phyloP scores from a whole-genome alignment of 257 asterid genomes.

The Leptodermis oblonga region DNA sequence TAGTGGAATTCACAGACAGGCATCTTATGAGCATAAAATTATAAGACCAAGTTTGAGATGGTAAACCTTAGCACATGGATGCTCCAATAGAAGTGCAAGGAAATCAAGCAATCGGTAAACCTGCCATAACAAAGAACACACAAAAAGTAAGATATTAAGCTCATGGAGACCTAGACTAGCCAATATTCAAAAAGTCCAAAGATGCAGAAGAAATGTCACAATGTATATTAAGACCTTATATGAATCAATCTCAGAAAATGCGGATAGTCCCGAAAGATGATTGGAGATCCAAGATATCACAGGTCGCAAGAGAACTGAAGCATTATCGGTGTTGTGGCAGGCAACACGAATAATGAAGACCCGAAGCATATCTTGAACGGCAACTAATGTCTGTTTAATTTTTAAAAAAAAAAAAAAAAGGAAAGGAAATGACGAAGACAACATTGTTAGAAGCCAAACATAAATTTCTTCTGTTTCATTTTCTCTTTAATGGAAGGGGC shows the following conservation, averaged over 20 bases:
- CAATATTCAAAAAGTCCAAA: not conserved
- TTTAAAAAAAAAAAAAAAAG: not conserved
- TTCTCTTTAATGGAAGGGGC: not conserved
- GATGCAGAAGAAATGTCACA: not conserved
- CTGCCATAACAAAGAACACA: constrained; percentile 31
- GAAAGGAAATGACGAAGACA: constrained; percentile 1
- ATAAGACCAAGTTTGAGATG: constrained; percentile 2
- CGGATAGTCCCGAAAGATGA: constrained; percentile 48
- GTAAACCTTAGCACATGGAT: constrained; percentile 84
- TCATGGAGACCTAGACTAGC: constrained; percentile 7
- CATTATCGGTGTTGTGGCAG: constrained; percentile 58
- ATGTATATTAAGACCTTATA: constrained; percentile 58
- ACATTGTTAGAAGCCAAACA: not conserved
- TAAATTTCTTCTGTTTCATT: not conserved
- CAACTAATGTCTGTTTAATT: constrained; percentile 33
- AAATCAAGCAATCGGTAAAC: constrained; percentile 66
- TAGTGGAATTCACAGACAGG: constrained; percentile 9
- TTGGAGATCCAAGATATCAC: constrained; percentile 52
- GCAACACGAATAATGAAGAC: constrained; percentile 77
- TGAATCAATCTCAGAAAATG: constrained; percentile 56
- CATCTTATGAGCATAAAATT: not conserved
- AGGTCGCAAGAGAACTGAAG: constrained; percentile 67
- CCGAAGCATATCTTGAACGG: constrained; percentile 78
- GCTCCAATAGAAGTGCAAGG: constrained; percentile 73
- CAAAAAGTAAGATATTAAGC: constrained; percentile 16